Base-by-base conservation (phyloP, 139 green algal species). In the Coelastrella sp. region DNA sequence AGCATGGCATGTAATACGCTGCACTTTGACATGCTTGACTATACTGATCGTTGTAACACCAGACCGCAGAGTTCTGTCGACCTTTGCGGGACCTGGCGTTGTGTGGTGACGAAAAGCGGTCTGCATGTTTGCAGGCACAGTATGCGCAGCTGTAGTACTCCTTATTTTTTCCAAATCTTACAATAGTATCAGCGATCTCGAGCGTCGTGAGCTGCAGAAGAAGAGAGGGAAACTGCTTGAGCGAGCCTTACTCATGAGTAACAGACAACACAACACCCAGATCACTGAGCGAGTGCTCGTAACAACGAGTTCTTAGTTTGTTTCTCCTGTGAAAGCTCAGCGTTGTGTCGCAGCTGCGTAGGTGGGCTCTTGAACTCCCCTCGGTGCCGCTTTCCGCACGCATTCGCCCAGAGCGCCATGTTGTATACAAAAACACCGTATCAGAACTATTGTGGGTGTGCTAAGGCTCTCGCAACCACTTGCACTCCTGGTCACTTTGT, bases 221-320 rank as follows among this genome's bases (percentile, higher is more conserved):
- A 27, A 64, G 21, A n/a, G 53, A 64, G 53, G 21, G 53, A 64
- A 64, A n/a, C n/a, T n/a, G 53, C 2, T 21, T 34, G 17, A 64
- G n/a, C n/a, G n/a, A 64, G 53, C 21, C 53, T 64, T 64, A 64
- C 53, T 64, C 53, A 64, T 21, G 53, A 27, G 17, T 64, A 64
- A 64, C 53, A 64, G 53, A 64, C 21, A 64, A 3, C 53, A 21
- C 5, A 64, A 64, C 17, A 64, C 1, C 17, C 53, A 64, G 2
- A 5, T 64, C 1, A 57, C 17, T 2, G 48, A 57, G 17, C 2
- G 17, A 1, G 17, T 57, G 48, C 53, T 9, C 11, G 21, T 9
- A 32, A 5, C 7, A 64, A 57, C 45, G 15, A 57, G 15, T 57
- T 57, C n/a, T n/a, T n/a, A n/a, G n/a, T n/a, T n/a, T n/a, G n/a